phyloP scores from a whole-genome alignment of 345 rosid genomes.

The Passiflora organensis region DNA sequence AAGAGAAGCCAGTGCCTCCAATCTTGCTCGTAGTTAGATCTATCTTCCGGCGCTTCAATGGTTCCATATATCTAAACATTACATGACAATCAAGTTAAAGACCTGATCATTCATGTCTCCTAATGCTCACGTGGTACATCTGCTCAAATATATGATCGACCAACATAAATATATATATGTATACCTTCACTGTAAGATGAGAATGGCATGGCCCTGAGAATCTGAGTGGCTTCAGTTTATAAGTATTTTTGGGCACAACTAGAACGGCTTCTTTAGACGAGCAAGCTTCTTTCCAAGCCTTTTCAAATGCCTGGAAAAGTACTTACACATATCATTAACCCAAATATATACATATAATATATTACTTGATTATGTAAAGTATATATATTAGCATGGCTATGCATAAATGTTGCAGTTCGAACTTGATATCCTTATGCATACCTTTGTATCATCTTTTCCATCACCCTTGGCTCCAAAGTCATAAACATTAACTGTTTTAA shows the following conservation, averaged over 20 bases:
- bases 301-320: slow-evolving; percentile 48
- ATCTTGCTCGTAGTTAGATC: slow-evolving; percentile 49
- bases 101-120: background rate
- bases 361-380: background rate
- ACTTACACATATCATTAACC: background rate
- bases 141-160: background rate
- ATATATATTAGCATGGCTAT: too few species aligned
- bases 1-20: slow-evolving; percentile 57
- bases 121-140: background rate
- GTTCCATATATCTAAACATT: slow-evolving; percentile 50
- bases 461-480: slow-evolving; percentile 59
- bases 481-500: slow-evolving; percentile 32
- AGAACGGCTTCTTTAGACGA: slow-evolving; percentile 39
- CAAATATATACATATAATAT: background rate
- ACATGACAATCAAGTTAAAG: background rate
- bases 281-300: slow-evolving; percentile 79
- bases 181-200: slow-evolving; percentile 49
- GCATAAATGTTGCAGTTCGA: too few species aligned
- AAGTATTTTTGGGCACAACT: slow-evolving; percentile 46
- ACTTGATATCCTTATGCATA: too few species aligned
- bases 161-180: background rate
- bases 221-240: slow-evolving; percentile 39
- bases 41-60: slow-evolving; percentile 51
- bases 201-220: slow-evolving; percentile 76
- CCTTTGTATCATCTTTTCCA: slow-evolving; percentile 61